Percentiles rank a stretch among this genome's conserved stretches.
Conservation (phyloP, 1,284 basidiomycete species). For the Veloboletus limbatus region DNA sequence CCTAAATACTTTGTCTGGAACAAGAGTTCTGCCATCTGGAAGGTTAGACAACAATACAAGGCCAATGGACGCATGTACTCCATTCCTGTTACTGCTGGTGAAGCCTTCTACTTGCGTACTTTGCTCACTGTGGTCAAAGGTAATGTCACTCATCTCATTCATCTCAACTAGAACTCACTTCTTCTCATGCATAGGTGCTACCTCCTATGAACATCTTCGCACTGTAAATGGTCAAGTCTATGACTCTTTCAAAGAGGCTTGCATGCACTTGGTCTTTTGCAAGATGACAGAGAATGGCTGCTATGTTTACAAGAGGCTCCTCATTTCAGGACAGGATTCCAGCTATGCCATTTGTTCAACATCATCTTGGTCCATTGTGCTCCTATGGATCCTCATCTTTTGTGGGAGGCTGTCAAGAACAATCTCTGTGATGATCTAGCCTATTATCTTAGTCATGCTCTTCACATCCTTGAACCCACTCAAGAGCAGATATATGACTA, state of each 20-base stretch:
- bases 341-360: constrained; percentile 17
- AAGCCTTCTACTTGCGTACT: constrained; percentile 36
- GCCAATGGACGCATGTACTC: constrained; percentile 38
- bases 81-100: constrained; percentile 24
- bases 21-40: neutral
- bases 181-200: constrained; percentile 18
- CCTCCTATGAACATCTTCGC: constrained; percentile 30
- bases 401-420: constrained; percentile 5
- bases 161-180: too few relatives aligned
- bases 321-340: constrained; percentile 27
- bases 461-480: constrained; percentile 18
- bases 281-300: constrained; percentile 36
- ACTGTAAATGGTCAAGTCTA: constrained; percentile 19
- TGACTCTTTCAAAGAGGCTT: constrained; percentile 30
- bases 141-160: neutral
- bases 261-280: constrained; percentile 35
- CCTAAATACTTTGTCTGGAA: constrained; percentile 27
- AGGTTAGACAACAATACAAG: neutral
- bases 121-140: constrained; percentile 36
- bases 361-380: neutral
- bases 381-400: neutral
- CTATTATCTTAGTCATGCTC: constrained; percentile 3
- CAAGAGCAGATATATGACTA: constrained; percentile 38
- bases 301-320: constrained; percentile 34
- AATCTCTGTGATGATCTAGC: constrained; percentile 36